Percentiles rank a stretch among this genome's conserved stretches.
Conservation (phyloP, 2,329 filamentous ascomycete species). For the Fusarium kyushuense region DNA sequence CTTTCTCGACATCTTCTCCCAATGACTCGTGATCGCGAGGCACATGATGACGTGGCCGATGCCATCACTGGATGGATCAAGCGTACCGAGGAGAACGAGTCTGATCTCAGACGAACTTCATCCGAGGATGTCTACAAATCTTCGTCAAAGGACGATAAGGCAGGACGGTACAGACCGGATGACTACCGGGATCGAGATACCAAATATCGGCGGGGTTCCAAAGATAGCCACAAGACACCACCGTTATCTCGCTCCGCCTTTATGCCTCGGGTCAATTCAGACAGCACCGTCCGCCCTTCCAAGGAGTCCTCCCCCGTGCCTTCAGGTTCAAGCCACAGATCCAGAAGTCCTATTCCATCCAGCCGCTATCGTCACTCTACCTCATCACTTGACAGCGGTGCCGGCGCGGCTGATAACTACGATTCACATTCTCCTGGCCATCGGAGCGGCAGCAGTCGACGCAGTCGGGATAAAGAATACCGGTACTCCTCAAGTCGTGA, state of each 20-base stretch:
- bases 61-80: conserved; percentile 63
- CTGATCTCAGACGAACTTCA: conserved; percentile 17
- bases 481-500: conserved; percentile 47
- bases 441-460: conserved; percentile 26
- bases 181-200: conserved; percentile 34
- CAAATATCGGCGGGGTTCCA: conserved; percentile 36
- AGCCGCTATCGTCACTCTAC: conserved; percentile 40
- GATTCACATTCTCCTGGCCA: conserved; percentile 24
- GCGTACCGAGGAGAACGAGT: conserved; percentile 37
- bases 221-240: conserved; percentile 35
- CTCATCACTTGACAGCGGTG: conserved; percentile 27
- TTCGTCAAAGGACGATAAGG: conserved; percentile 30
- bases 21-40: conserved; percentile 64
- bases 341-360: conserved; percentile 38
- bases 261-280: conserved; percentile 32
- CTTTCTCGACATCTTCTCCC: conserved; percentile 81
- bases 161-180: conserved; percentile 32
- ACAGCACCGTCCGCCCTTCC: conserved; percentile 28
- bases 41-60: conserved; percentile 70
- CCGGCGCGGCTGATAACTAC: conserved; percentile 27
- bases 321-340: conserved; percentile 18
- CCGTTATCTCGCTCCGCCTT: conserved; percentile 34
- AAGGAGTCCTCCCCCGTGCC: conserved; percentile 34
- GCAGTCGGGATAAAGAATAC: conserved; percentile 47
- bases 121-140: conserved; percentile 35